Conservation (phyloP, 345 rosid species). For the Brassica rapa region DNA sequence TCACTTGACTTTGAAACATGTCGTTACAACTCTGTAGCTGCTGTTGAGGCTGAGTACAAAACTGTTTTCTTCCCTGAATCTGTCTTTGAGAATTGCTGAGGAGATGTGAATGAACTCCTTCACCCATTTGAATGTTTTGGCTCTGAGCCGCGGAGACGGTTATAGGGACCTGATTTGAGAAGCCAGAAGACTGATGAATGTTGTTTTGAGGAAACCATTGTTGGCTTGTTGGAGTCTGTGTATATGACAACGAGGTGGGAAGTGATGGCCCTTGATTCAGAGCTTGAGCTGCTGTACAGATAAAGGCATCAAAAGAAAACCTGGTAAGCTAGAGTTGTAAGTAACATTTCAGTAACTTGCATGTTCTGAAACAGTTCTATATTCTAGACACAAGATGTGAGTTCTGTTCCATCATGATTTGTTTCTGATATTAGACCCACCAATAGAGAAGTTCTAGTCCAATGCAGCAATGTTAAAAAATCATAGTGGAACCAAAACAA, state of each 20-base stretch:
- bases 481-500: conserved; percentile 1
- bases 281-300: conserved; percentile 41
- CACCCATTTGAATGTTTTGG: conserved; percentile 56
- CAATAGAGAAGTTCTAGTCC: neutral
- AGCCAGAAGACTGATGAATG: conserved; percentile 52
- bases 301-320: conserved; percentile 4
- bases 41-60: conserved; percentile 50
- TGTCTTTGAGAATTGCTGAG: conserved; percentile 57
- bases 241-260: conserved; percentile 35
- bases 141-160: conserved; percentile 53
- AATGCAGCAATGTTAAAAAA: neutral
- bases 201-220: conserved; percentile 47
- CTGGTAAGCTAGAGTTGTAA: neutral
- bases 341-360: neutral
- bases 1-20: conserved; percentile 48
- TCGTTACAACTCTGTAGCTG: conserved; percentile 47
- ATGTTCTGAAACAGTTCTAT: neutral
- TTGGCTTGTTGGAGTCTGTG: conserved; percentile 58
- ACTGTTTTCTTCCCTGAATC: conserved; percentile 59
- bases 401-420: neutral
- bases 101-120: conserved; percentile 50
- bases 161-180: conserved; percentile 48
- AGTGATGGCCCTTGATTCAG: conserved; percentile 53
- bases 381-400: neutral
- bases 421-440: neutral